Percentiles rank a stretch among this genome's conserved stretches.
These are phyloP conservation scores for Heliocybe sulcata DNA, from an alignment of 1,284 basidiomycete genomes.

Conservation along the genomic window DNA sequence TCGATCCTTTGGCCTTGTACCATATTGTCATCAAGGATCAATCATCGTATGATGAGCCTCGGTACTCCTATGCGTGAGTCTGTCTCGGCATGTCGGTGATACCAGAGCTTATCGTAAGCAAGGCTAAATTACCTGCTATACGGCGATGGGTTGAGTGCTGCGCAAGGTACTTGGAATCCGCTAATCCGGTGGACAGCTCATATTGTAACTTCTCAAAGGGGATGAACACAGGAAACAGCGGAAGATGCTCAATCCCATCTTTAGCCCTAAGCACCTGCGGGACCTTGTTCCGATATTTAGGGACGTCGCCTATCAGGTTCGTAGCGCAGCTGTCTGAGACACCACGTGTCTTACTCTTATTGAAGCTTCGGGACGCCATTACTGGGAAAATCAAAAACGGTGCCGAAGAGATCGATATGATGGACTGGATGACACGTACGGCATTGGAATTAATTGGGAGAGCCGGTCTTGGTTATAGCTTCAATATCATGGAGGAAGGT, in stretches of 20 bases:
- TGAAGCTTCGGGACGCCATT: not conserved
- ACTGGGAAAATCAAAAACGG: not conserved
- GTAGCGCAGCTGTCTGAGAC: not conserved
- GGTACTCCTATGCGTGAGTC: not conserved
- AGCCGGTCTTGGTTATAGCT: conserved; percentile 1
- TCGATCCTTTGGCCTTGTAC: conserved; percentile 18
- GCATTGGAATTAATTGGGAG: conserved; percentile 1
- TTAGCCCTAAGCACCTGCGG: conserved; percentile 12
- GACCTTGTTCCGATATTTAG: conserved; percentile 9
- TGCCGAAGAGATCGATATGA: not conserved
- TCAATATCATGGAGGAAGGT: not conserved
- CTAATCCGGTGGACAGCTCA: not conserved
- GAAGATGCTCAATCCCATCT: conserved; percentile 12
- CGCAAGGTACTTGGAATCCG: not conserved
- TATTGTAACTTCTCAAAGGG: not conserved
- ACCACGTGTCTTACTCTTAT: not conserved
- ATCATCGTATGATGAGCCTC: conserved; percentile 13
- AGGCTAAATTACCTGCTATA: not conserved
- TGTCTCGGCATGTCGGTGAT: not conserved
- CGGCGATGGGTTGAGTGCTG: not conserved
- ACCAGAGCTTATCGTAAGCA: not conserved
- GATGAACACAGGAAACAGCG: conserved; percentile 6
- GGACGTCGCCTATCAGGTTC: not conserved
- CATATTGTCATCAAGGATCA: conserved; percentile 20
- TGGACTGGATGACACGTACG: conserved; percentile 1